A percentile compares a stretch with the other conserved stretches of the same genome.
These are phyloP conservation scores for Alternaria postmessia DNA, from an alignment of 2,329 filamentous ascomycete genomes.

Conservation along the genomic window DNA sequence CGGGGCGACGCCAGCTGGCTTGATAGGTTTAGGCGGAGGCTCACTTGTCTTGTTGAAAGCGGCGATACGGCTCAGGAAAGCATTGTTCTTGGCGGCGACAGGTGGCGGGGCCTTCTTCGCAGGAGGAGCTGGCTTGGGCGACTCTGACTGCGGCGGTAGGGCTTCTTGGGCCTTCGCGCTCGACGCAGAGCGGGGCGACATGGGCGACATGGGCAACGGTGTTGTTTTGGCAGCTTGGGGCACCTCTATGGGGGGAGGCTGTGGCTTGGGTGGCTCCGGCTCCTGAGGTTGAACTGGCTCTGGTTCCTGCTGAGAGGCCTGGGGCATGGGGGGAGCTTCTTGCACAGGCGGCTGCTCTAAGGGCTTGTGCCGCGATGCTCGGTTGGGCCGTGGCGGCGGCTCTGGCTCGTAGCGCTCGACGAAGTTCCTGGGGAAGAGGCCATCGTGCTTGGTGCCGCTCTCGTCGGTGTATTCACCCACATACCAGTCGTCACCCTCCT, in stretches of 20 bases:
- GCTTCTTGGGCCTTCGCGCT: constrained; percentile 31
- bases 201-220: constrained; percentile 36
- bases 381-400: constrained; percentile 83
- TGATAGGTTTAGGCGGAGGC: constrained; percentile 88
- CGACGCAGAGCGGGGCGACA: constrained; percentile 37
- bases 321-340: constrained; percentile 39
- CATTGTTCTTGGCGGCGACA: constrained; percentile 78
- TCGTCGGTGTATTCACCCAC: constrained; percentile 85
- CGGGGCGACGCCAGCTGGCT: constrained; percentile 69
- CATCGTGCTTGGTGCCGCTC: constrained; percentile 76
- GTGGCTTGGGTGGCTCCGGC: constrained; percentile 50
- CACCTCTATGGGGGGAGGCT: constrained; percentile 47
- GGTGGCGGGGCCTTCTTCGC: constrained; percentile 70
- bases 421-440: constrained; percentile 95
- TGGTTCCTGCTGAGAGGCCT: constrained; percentile 40
- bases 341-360: constrained; percentile 43
- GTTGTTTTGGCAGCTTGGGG: constrained; percentile 35
- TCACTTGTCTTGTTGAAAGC: constrained; percentile 93
- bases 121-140: constrained; percentile 50
- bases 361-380: constrained; percentile 64
- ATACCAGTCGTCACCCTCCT: constrained; percentile 95
- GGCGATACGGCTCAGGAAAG: constrained; percentile 94
- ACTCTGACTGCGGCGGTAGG: constrained; percentile 40
- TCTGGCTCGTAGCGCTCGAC: constrained; percentile 95
- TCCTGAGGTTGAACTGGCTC: constrained; percentile 31